Conservation (phyloP, 1,284 basidiomycete genomes). For the Mixia osmundae region DNA sequence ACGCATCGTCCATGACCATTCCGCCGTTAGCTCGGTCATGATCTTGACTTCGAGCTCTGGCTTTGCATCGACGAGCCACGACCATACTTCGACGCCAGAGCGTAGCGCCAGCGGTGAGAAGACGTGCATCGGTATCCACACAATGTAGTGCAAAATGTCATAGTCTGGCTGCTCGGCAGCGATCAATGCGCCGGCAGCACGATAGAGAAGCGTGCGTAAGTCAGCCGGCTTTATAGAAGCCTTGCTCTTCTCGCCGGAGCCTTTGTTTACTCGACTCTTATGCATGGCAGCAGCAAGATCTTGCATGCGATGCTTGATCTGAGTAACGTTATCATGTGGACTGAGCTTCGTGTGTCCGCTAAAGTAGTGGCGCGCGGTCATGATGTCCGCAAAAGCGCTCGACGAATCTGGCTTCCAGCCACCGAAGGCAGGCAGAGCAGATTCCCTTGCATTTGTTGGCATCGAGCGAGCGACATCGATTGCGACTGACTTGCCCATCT, state of each 20-base stretch:
- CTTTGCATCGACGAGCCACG: constrained; percentile 78
- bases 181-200: constrained; percentile 58
- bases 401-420: constrained; percentile 21
- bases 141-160: constrained; percentile 66
- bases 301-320: too few relatives aligned
- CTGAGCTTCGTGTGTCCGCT: too few relatives aligned
- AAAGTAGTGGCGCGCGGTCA: constrained; percentile 9
- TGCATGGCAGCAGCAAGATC: too few relatives aligned
- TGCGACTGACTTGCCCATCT: constrained; percentile 71
- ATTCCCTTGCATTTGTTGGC: constrained; percentile 10
- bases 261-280: too few relatives aligned
- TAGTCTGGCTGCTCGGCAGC: constrained; percentile 40
- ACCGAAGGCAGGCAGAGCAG: constrained; percentile 19
- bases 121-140: constrained; percentile 66
- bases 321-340: too few relatives aligned
- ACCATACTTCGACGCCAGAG: constrained; percentile 83
- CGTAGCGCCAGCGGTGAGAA: constrained; percentile 68
- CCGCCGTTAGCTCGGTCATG: constrained; percentile 62
- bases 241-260: constrained; percentile 4
- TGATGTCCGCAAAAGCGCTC: constrained; percentile 13
- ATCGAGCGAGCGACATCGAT: constrained; percentile 42
- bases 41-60: constrained; percentile 48
- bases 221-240: constrained; percentile 28
- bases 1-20: constrained; percentile 64
- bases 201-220: constrained; percentile 60